Evolutionary conservation across 192 early-diverging fungal genomes (phyloP), one percentile per base, ranked within the genome.

Genomic region (Coemansia sp.): DNA sequence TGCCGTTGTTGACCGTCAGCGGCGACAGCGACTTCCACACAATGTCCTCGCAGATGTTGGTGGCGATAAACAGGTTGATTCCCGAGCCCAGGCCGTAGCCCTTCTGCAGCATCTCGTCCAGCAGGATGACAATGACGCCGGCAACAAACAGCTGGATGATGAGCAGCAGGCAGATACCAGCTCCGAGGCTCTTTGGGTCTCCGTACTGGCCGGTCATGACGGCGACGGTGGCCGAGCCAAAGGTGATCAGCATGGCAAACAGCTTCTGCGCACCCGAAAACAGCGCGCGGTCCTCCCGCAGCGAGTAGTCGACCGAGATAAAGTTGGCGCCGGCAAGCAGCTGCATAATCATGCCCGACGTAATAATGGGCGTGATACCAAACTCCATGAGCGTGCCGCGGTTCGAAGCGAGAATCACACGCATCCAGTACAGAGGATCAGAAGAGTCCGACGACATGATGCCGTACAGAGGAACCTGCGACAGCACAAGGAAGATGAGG

Each of bases 291-390:
- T 99, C 97, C 66, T 98, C 95, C 74, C 98, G 94, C 60, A 99
- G 80, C 38, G 86, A 91, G 72, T 98, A 95, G 70, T 99, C 97
- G 13, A 99, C 97, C 55, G 98, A 93, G 56, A 99, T 97, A 46
- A 99, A 83, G 72, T 95, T 92, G 50, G 94, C 95, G 45, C 97
- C 97, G 9, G 95, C 94, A 46, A 99, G 79, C 50, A 99, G 73
- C 81, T 99, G 97, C 97, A 99, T 99, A 57, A 99, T 98, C 97
- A 99, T 99, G 30, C 97, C 95, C 7, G 95, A 98, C 11, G 97
- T 98, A 41, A 99, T 89, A 64, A 99, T 93, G 23, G 97, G 97
- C 19, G 95, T 97, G 58, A 99, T 99, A 78, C 97, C 97, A 75
- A 97, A 83, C 79, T 99, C 97, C 97, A 99, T 99, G 29, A 99